phyloP scores from a whole-genome alignment of 306 rosid species.

The Sophora flavescens region DNA sequence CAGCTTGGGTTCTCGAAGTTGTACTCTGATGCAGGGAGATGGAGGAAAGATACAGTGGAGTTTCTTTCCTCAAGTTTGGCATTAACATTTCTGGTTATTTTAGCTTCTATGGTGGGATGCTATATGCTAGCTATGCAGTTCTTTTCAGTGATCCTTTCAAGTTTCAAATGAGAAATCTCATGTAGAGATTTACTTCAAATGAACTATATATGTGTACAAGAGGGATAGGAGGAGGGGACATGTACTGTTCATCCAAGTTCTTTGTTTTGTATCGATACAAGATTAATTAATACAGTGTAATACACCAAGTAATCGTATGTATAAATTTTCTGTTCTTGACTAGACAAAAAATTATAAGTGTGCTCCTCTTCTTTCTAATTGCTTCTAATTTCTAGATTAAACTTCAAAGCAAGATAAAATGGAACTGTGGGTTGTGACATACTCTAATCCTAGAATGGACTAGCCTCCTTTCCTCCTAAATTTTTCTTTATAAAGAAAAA shows the following conservation, averaged over 20 bases:
- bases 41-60: conserved; percentile 52
- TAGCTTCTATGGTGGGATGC: conserved; percentile 47
- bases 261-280: conserved; percentile 44
- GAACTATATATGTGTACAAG: conserved; percentile 36
- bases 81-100: conserved; percentile 49
- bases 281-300: conserved; percentile 31
- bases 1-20: conserved; percentile 75
- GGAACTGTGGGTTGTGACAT: background rate
- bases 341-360: conserved; percentile 2
- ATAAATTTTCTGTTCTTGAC: conserved; percentile 33
- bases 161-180: conserved; percentile 40
- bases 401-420: background rate
- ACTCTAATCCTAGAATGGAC: conserved; percentile 1
- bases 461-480: background rate
- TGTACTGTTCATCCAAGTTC: conserved; percentile 43
- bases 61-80: conserved; percentile 49
- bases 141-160: conserved; percentile 40
- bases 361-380: background rate
- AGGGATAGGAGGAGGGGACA: conserved; percentile 31
- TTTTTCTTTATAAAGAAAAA: background rate
- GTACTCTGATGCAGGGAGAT: conserved; percentile 41
- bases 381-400: conserved; percentile 5
- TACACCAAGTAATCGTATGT: conserved; percentile 40
- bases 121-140: conserved; percentile 40
- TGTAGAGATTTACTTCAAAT: conserved; percentile 29